Percentiles rank a stretch among this genome's conserved stretches.
phyloP scores from a whole-genome alignment of 2,329 filamentous ascomycete genomes.

The Septoria petroselini region DNA sequence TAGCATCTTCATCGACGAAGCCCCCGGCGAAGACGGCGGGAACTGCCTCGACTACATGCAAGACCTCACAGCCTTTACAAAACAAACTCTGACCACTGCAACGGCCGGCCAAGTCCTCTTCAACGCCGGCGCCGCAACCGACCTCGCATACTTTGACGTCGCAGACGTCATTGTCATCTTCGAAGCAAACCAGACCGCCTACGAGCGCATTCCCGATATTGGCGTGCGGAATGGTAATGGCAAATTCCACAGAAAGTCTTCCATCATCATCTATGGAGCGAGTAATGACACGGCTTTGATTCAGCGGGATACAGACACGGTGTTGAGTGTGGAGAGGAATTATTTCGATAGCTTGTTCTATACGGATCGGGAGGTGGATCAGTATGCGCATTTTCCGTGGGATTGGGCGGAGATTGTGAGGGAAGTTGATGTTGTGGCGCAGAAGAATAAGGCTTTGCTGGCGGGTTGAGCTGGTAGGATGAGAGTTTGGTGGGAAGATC shows the following conservation, averaged over 20 bases:
- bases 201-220: slow-evolving; percentile 9
- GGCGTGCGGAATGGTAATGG: slow-evolving; percentile 1
- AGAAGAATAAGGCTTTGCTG: neutral
- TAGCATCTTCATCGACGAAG: slow-evolving; percentile 17
- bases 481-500: too few species aligned
- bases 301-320: neutral
- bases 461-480: too few species aligned
- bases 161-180: slow-evolving; percentile 14
- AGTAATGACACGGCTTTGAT: neutral
- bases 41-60: slow-evolving; percentile 10
- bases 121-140: slow-evolving; percentile 12
- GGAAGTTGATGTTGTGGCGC: neutral
- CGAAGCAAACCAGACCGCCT: slow-evolving; percentile 8
- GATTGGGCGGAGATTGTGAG: neutral
- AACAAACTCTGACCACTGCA: neutral
- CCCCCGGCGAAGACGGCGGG: slow-evolving; percentile 4
- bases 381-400: neutral
- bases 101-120: slow-evolving; percentile 7
- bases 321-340: neutral
- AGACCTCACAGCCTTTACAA: slow-evolving; percentile 5
- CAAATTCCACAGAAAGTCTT: neutral
- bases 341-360: neutral
- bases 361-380: neutral
- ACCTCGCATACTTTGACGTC: slow-evolving; percentile 10
- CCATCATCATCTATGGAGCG: slow-evolving; percentile 2